phyloP scores from a whole-genome alignment of 495 filamentous ascomycete genomes.

The Hypoxylon fragiforme region DNA sequence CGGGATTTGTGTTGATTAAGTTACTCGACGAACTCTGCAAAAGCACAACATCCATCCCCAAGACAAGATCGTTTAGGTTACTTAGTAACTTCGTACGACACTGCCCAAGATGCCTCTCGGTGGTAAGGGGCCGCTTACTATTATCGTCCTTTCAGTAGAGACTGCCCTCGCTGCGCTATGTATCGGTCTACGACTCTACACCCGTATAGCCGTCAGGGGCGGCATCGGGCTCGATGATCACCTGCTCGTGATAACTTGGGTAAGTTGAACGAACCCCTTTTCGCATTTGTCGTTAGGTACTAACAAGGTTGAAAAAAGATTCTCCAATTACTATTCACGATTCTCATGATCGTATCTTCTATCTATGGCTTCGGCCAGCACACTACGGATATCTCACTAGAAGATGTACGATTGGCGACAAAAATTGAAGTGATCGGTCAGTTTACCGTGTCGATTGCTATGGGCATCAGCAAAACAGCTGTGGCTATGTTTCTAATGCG shows the following conservation, averaged over 20 bases:
- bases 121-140: slow-evolving; percentile 17
- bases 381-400: slow-evolving; percentile 5
- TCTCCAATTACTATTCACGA: slow-evolving; percentile 12
- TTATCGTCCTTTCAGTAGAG: slow-evolving; percentile 17
- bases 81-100: too few species aligned
- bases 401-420: slow-evolving; percentile 11
- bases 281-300: background rate
- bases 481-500: slow-evolving; percentile 21
- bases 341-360: slow-evolving; percentile 11
- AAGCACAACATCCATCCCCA: too few species aligned
- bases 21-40: too few species aligned
- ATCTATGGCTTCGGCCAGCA: slow-evolving; percentile 28
- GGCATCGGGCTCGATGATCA: slow-evolving; percentile 26
- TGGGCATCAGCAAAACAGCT: slow-evolving; percentile 13
- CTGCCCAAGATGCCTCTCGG: slow-evolving; percentile 20
- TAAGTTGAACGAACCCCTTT: background rate
- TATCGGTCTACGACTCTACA: slow-evolving; percentile 19
- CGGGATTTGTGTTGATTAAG: too few species aligned
- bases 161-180: slow-evolving; percentile 11
- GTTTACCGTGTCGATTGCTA: slow-evolving; percentile 7
- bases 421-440: slow-evolving; percentile 7
- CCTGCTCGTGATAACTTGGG: slow-evolving; percentile 24
- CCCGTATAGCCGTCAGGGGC: slow-evolving; percentile 12
- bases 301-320: slow-evolving; percentile 2
- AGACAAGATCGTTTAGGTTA: too few species aligned